Percentiles rank a stretch among this genome's conserved stretches.
Evolutionary conservation across 345 rosid genomes (phyloP).

Genomic region (Citrus australasica): DNA sequence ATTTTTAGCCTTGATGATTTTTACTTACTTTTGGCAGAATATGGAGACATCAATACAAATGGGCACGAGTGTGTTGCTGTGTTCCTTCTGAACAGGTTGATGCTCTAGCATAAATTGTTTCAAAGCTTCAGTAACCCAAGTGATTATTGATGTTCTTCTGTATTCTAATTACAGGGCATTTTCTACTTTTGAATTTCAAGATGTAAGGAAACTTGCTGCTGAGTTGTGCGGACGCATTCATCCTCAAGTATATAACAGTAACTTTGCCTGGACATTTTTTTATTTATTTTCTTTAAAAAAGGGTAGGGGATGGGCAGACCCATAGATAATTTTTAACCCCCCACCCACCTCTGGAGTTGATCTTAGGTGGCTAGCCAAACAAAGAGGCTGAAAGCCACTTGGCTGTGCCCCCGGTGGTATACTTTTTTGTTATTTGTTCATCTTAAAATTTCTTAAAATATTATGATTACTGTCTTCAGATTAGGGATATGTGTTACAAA

Average conservation of each 20-base stretch:
- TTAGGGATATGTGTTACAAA: background rate
- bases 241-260: constrained; percentile 48
- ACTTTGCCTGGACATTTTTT: background rate
- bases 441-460: constrained; percentile 1
- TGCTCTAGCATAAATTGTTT: constrained; percentile 13
- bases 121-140: constrained; percentile 19
- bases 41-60: constrained; percentile 32
- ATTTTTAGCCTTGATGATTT: background rate
- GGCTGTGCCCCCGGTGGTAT: too few species aligned
- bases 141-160: constrained; percentile 14
- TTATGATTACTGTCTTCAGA: background rate
- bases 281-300: too few species aligned
- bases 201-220: constrained; percentile 82
- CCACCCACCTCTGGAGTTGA: background rate
- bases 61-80: constrained; percentile 53
- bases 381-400: background rate
- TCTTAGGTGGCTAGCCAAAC: background rate
- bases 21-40: constrained; percentile 30
- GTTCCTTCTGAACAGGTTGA: constrained; percentile 71
- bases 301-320: background rate
- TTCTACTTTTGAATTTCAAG: constrained; percentile 68
- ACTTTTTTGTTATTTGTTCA: constrained; percentile 8
- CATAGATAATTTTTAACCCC: background rate
- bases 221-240: constrained; percentile 92
- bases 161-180: constrained; percentile 55